Evolutionary conservation across 192 early-diverging fungal species (phyloP).

Genomic region (Coemansia sp.): DNA sequence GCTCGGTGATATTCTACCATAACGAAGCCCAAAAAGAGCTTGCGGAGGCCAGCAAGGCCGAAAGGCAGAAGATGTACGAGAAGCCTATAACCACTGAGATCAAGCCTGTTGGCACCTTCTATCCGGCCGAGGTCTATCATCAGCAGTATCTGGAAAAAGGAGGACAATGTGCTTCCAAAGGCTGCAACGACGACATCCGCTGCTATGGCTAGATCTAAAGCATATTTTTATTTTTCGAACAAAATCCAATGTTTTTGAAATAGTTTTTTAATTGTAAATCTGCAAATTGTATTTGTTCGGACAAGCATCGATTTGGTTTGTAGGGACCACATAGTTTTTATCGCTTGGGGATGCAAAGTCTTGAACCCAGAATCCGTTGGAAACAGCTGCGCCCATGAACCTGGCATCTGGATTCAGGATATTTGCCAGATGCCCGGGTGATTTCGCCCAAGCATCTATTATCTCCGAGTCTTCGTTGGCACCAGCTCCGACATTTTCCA

Average conservation of each 20-base stretch:
- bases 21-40: slow-evolving; percentile 66
- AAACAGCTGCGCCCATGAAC: slow-evolving; percentile 38
- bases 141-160: slow-evolving; percentile 72
- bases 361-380: slow-evolving; percentile 49
- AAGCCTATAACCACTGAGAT: slow-evolving; percentile 70
- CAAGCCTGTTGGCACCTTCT: slow-evolving; percentile 68
- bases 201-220: slow-evolving; percentile 40
- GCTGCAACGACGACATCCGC: slow-evolving; percentile 46
- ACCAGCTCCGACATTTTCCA: slow-evolving; percentile 51
- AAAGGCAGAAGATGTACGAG: slow-evolving; percentile 63
- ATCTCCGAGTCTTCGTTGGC: slow-evolving; percentile 26
- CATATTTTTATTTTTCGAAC: neutral
- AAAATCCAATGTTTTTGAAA: too few species aligned
- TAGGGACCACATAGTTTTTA: slow-evolving; percentile 4
- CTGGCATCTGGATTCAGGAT: slow-evolving; percentile 37
- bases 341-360: slow-evolving; percentile 39
- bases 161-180: slow-evolving; percentile 56
- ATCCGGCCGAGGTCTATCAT: slow-evolving; percentile 80
- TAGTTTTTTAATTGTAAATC: slow-evolving; percentile 21
- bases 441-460: slow-evolving; percentile 34
- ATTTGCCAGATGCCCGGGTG: slow-evolving; percentile 37
- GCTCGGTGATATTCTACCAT: slow-evolving; percentile 86
- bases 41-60: slow-evolving; percentile 72
- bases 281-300: slow-evolving; percentile 10
- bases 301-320: slow-evolving; percentile 23